Percentiles rank a stretch among this genome's conserved stretches.
Evolutionary conservation across 2,329 filamentous ascomycete genomes (phyloP).

Genomic region (Sporothrix inflata): DNA sequence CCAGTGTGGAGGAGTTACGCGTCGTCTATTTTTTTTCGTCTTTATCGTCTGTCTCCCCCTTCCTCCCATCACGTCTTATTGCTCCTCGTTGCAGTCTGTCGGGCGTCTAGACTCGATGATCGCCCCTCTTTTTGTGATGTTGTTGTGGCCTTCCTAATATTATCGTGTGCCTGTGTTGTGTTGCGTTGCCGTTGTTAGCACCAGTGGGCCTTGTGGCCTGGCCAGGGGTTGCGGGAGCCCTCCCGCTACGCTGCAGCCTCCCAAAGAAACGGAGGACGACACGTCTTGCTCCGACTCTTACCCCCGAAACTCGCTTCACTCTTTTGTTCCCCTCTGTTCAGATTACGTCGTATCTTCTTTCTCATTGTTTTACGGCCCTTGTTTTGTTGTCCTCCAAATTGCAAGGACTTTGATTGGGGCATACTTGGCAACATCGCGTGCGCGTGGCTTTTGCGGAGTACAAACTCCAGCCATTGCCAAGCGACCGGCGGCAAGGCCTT

Average conservation of each 20-base stretch:
- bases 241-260: constrained; percentile 6
- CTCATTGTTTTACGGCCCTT: too few relatives aligned
- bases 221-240: constrained; percentile 13
- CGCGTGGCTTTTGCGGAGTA: too few relatives aligned
- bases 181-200: background rate
- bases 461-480: background rate
- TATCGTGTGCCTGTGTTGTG: too few relatives aligned
- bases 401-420: background rate
- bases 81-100: background rate
- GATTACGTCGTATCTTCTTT: too few relatives aligned
- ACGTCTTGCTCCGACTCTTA: background rate
- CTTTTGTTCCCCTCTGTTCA: too few relatives aligned
- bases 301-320: background rate
- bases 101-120: constrained; percentile 12
- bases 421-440: too few relatives aligned
- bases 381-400: background rate
- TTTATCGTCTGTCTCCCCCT: background rate
- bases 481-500: background rate
- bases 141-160: background rate
- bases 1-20: constrained; percentile 27
- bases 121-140: background rate
- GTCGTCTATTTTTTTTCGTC: constrained; percentile 5
- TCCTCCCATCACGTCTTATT: background rate
- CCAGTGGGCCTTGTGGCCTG: background rate
- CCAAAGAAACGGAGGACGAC: background rate